These are phyloP conservation scores for Phaeotremella fagi DNA, from an alignment of 768 basidiomycete species.

Conservation along the genomic window DNA sequence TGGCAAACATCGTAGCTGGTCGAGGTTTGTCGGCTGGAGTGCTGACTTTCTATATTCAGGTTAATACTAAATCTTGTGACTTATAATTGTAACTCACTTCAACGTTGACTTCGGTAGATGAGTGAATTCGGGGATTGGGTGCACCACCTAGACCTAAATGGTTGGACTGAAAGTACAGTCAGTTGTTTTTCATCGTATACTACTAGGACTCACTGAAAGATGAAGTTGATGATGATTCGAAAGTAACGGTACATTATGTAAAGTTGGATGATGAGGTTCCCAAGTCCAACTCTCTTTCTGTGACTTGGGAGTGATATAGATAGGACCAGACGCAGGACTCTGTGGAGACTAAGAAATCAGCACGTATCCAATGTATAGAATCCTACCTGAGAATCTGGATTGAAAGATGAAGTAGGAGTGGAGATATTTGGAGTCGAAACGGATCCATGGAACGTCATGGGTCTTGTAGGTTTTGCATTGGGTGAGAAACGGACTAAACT, in stretches of 20 bases:
- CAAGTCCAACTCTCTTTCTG: not conserved
- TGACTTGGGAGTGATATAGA: not conserved
- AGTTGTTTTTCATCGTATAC: too few relatives aligned
- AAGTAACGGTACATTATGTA: constrained; percentile 17
- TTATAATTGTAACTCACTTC: too few relatives aligned
- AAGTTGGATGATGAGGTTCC: constrained; percentile 9
- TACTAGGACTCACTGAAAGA: not conserved
- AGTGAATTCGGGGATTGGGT: too few relatives aligned
- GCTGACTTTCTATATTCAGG: not conserved
- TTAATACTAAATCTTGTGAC: too few relatives aligned
- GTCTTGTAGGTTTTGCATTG: not conserved
- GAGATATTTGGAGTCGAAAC: not conserved
- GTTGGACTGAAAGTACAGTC: too few relatives aligned
- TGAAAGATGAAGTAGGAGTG: not conserved
- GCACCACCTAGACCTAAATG: too few relatives aligned
- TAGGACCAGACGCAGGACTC: not conserved
- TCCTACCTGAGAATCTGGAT: too few relatives aligned
- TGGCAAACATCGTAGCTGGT: not conserved
- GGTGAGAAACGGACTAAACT: not conserved
- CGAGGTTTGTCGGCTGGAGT: not conserved
- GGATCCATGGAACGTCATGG: not conserved
- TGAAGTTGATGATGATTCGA: not conserved
- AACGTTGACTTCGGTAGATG: too few relatives aligned
- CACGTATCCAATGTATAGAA: too few relatives aligned
- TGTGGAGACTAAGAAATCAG: not conserved